phyloP scores from a whole-genome alignment of 164 flowering plant genomes.

The Vitis labrusca region DNA sequence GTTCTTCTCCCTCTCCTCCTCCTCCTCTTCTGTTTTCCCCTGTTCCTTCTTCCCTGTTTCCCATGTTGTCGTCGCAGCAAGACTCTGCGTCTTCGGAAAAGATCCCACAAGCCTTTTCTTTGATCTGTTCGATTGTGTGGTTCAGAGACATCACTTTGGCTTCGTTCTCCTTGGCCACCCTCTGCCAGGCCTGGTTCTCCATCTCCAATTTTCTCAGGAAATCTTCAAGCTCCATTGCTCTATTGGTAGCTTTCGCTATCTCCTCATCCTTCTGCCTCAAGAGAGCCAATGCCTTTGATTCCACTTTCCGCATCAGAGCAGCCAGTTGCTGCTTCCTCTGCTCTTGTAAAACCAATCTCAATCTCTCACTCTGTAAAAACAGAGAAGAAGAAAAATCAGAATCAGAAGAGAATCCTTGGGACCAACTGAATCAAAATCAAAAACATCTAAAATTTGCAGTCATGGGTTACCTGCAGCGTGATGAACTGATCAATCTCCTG shows the following conservation, averaged over 20 bases:
- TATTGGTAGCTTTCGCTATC: conserved; percentile 31
- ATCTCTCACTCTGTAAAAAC: conserved; percentile 38
- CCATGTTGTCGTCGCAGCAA: conserved; percentile 36
- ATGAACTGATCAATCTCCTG: conserved; percentile 41
- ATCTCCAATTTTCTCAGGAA: conserved; percentile 31
- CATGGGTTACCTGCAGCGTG: conserved; percentile 20
- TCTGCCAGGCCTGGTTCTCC: conserved; percentile 63
- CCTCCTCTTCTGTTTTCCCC: conserved; percentile 2
- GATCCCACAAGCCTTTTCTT: conserved; percentile 24
- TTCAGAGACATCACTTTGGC: conserved; percentile 42
- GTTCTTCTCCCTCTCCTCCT: not conserved
- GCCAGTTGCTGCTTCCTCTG: conserved; percentile 40
- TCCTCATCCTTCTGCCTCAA: conserved; percentile 52
- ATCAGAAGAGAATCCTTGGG: not conserved
- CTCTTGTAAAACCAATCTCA: conserved; percentile 40
- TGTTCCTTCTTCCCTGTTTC: not conserved
- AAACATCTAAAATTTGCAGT: not conserved
- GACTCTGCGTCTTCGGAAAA: conserved; percentile 59
- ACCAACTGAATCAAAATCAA: not conserved
- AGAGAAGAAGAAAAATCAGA: not conserved
- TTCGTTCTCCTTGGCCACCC: conserved; percentile 61
- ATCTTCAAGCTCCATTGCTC: conserved; percentile 36
- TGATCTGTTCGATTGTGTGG: conserved; percentile 42
- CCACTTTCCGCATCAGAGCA: conserved; percentile 26
- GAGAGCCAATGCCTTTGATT: conserved; percentile 25